Evolutionary conservation across 2,329 filamentous ascomycete species (phyloP).

Genomic region (Teratosphaeria zuluensis): DNA sequence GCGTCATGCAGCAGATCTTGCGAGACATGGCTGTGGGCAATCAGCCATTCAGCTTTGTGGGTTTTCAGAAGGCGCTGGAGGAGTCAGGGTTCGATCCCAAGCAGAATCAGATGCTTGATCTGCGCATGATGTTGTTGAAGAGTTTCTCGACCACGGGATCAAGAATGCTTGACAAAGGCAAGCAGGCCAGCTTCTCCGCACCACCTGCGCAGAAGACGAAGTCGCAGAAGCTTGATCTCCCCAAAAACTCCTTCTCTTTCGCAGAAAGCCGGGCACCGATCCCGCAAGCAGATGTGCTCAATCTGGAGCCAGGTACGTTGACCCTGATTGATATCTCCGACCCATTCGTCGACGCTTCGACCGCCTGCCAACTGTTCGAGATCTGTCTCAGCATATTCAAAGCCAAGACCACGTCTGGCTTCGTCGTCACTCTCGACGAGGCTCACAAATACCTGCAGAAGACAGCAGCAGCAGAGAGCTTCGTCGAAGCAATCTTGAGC

Average conservation of each 20-base stretch:
- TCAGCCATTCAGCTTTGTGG: conserved; percentile 40
- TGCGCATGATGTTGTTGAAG: conserved; percentile 54
- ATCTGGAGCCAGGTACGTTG: conserved; percentile 38
- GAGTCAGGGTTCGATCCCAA: conserved; percentile 32
- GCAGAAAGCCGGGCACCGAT: neutral
- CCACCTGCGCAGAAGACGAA: neutral
- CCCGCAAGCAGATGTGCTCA: conserved; percentile 11
- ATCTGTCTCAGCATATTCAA: conserved; percentile 57
- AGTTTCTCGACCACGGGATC: conserved; percentile 45
- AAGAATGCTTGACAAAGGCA: neutral
- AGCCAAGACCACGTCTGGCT: conserved; percentile 29
- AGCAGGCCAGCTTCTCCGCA: neutral
- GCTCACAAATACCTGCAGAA: conserved; percentile 66
- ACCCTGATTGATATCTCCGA: conserved; percentile 66
- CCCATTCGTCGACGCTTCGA: conserved; percentile 56
- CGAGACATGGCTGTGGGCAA: conserved; percentile 43
- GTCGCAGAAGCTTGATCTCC: neutral
- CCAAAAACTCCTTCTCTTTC: neutral
- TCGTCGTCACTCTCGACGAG: conserved; percentile 63
- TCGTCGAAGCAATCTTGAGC: conserved; percentile 54
- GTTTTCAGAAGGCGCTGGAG: conserved; percentile 35
- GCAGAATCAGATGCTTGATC: conserved; percentile 48
- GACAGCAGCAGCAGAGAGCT: conserved; percentile 42
- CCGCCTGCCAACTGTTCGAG: conserved; percentile 63
- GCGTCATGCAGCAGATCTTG: conserved; percentile 47